Percentiles rank a stretch among this genome's conserved stretches.
Conservation (phyloP, 2,329 filamentous ascomycete genomes). For the Rutstroemia sp. region DNA sequence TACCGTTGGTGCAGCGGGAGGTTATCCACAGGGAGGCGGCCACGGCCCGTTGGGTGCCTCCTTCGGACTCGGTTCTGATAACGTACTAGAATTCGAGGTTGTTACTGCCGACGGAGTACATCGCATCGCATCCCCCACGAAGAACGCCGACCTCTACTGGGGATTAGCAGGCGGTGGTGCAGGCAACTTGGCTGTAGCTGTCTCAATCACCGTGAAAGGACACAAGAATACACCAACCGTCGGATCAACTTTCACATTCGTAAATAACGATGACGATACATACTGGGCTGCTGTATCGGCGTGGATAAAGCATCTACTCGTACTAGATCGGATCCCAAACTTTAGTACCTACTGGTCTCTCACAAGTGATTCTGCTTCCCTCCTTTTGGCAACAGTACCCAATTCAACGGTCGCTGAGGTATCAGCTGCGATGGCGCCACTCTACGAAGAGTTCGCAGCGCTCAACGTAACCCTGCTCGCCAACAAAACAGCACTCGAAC, state of each 20-base stretch:
- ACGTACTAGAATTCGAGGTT: constrained; percentile 49
- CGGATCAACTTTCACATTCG: constrained; percentile 16
- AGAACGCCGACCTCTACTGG: constrained; percentile 54
- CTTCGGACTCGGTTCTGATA: constrained; percentile 53
- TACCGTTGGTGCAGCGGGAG: constrained; percentile 32
- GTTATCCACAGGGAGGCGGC: constrained; percentile 53
- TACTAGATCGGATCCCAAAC: neutral
- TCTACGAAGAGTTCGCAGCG: too few species aligned
- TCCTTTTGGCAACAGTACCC: too few species aligned
- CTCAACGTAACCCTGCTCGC: too few species aligned
- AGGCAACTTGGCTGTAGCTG: constrained; percentile 51
- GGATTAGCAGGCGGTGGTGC: constrained; percentile 47
- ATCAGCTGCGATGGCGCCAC: too few species aligned
- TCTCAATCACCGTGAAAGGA: constrained; percentile 46
- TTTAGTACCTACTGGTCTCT: too few species aligned
- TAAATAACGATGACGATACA: constrained; percentile 27
- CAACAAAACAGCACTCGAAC: too few species aligned
- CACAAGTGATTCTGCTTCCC: too few species aligned
- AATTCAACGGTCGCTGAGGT: too few species aligned
- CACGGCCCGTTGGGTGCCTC: constrained; percentile 45
- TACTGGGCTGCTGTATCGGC: constrained; percentile 43
- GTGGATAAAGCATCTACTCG: constrained; percentile 28
- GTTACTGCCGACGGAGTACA: constrained; percentile 43
- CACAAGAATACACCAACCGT: constrained; percentile 34
- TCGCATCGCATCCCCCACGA: constrained; percentile 41